Conservation (phyloP, 2,329 filamentous ascomycete species). For the Fusarium dlaminii region DNA sequence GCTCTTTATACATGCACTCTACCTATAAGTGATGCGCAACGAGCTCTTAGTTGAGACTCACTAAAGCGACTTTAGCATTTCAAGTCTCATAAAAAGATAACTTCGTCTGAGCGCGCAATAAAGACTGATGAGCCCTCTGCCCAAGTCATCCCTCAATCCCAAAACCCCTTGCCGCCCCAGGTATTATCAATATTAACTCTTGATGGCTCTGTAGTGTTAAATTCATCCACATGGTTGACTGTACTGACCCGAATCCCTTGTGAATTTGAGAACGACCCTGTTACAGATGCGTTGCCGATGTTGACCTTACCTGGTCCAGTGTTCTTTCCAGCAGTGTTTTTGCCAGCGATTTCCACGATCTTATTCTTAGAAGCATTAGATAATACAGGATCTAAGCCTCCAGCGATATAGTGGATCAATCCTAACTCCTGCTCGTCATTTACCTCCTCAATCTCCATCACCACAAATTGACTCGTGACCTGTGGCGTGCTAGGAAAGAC, state of each 20-base stretch:
- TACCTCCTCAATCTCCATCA: not conserved
- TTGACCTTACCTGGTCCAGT: not conserved
- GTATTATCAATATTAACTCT: not conserved
- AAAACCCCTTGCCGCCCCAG: not conserved
- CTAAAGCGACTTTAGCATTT: not conserved
- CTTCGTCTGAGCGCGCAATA: accelerated
- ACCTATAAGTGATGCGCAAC: accelerated
- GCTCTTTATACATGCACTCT: not conserved
- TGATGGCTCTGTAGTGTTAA: not conserved
- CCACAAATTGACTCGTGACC: not conserved
- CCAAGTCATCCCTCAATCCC: not conserved
- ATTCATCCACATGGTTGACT: not conserved
- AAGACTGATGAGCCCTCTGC: not conserved
- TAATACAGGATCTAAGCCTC: not conserved
- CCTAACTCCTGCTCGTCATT: not conserved
- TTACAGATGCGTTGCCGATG: not conserved
- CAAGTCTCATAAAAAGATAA: not conserved
- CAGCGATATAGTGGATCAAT: accelerated
- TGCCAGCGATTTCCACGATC: not conserved
- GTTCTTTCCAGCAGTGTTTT: not conserved
- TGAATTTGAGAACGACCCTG: not conserved
- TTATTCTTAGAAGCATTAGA: accelerated
- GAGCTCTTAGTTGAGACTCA: not conserved
- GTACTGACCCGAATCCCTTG: not conserved
- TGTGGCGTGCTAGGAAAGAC: not conserved